Percentiles rank a stretch among this genome's conserved stretches.
These are phyloP conservation scores for Botrytis aclada DNA, from an alignment of 2,329 filamentous ascomycete genomes.

Conservation along the genomic window DNA sequence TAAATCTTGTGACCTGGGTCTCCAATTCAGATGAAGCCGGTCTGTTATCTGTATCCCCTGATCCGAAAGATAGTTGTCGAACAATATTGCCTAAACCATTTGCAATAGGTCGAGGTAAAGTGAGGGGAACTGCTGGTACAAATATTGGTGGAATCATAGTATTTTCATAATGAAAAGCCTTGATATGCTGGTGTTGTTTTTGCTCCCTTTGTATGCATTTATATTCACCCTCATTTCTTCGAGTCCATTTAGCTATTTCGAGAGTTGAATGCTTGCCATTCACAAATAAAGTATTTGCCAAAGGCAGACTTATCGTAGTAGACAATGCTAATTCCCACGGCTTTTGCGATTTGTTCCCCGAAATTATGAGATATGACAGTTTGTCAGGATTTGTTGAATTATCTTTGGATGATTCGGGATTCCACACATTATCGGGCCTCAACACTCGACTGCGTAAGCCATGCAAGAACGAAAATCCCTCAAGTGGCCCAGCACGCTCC, in stretches of 20 bases:
- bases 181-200: slow-evolving; percentile 26
- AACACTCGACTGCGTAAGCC: slow-evolving; percentile 44
- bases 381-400: slow-evolving; percentile 11
- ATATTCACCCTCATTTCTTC: slow-evolving; percentile 15
- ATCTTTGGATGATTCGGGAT: background rate
- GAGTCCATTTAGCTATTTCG: slow-evolving; percentile 44
- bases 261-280: slow-evolving; percentile 63
- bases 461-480: slow-evolving; percentile 53
- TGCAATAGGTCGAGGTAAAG: slow-evolving; percentile 57
- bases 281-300: slow-evolving; percentile 76
- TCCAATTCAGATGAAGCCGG: slow-evolving; percentile 74
- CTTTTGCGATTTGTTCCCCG: background rate
- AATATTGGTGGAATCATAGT: slow-evolving; percentile 16
- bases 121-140: slow-evolving; percentile 60
- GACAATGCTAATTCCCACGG: background rate
- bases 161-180: slow-evolving; percentile 21
- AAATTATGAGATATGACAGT: slow-evolving; percentile 30
- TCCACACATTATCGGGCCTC: background rate
- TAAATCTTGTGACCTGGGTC: slow-evolving; percentile 56
- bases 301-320: slow-evolving; percentile 49
- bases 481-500: slow-evolving; percentile 21
- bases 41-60: slow-evolving; percentile 40
- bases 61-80: slow-evolving; percentile 53
- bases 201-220: slow-evolving; percentile 20
- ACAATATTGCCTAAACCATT: slow-evolving; percentile 77